Conservation (phyloP, 352 stramenopile species). For the Phytopythium kandeliae region DNA sequence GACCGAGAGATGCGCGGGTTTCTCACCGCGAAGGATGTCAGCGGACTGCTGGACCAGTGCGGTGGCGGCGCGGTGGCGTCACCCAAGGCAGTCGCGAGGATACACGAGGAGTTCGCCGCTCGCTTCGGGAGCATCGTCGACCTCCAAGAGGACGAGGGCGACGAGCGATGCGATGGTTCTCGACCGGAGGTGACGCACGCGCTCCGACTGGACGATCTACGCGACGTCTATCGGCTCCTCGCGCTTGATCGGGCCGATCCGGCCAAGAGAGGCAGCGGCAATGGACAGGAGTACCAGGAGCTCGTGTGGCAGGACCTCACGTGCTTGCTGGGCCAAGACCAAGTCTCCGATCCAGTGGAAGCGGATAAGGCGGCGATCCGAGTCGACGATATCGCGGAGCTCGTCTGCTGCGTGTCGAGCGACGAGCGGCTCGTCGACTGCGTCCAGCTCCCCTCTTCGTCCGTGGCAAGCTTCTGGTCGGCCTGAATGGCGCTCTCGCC, state of each 20-base stretch:
- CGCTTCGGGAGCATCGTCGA: constrained; percentile 1
- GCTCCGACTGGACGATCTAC: constrained; percentile 31
- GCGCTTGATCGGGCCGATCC: not conserved
- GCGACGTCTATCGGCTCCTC: constrained; percentile 27
- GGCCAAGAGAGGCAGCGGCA: not conserved
- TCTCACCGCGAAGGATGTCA: constrained; percentile 10
- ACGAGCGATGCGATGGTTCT: not conserved
- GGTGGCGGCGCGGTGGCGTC: constrained; percentile 7
- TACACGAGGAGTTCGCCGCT: constrained; percentile 1
- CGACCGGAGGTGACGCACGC: not conserved
- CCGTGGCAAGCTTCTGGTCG: not conserved
- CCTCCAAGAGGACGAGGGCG: not conserved
- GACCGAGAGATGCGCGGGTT: constrained; percentile 26
- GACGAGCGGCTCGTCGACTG: constrained; percentile 21
- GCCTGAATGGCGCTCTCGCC: not conserved
- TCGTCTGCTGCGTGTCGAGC: constrained; percentile 27
- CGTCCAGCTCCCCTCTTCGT: not conserved
- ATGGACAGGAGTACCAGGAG: constrained; percentile 11
- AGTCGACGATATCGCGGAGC: constrained; percentile 11
- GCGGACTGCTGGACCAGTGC: constrained; percentile 19
- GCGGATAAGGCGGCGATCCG: not conserved
- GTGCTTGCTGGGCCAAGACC: constrained; percentile 4
- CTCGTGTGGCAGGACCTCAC: constrained; percentile 32
- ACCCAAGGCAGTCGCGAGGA: constrained; percentile 1
- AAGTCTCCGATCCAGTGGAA: too few relatives aligned